Percentiles rank a stretch among this genome's conserved stretches.
These are phyloP conservation scores for Neonectria coccinea DNA, from an alignment of 2,329 filamentous ascomycete species.

Conservation along the genomic window DNA sequence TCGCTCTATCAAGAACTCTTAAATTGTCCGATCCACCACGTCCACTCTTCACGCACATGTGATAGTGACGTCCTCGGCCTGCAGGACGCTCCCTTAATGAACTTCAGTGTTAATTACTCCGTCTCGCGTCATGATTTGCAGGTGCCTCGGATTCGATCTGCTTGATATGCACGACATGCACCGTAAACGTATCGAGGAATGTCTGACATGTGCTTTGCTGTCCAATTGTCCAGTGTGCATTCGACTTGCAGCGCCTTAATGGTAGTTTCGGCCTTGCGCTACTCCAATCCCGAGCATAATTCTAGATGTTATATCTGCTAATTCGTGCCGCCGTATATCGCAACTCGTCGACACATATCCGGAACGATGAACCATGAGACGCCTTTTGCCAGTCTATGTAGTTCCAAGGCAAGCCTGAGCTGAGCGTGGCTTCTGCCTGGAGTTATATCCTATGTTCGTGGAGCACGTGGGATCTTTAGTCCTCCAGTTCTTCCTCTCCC, in stretches of 20 bases:
- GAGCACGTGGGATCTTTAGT: conserved; percentile 45
- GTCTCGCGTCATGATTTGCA: neutral
- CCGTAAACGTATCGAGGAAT: neutral
- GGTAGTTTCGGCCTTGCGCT: neutral
- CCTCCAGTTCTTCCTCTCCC: conserved; percentile 53
- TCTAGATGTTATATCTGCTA: neutral
- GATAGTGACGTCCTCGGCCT: conserved; percentile 26
- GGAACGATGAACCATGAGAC: conserved; percentile 8
- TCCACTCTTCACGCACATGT: conserved; percentile 16
- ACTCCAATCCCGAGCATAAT: neutral
- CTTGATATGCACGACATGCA: neutral
- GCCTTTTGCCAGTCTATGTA: conserved; percentile 6
- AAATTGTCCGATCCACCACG: conserved; percentile 9
- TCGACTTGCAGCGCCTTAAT: neutral
- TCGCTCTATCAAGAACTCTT: neutral
- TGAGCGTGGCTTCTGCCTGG: neutral
- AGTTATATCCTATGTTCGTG: neutral
- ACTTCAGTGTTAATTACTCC: conserved; percentile 1
- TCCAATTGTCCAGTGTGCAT: neutral
- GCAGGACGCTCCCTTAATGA: neutral
- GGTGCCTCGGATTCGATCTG: neutral
- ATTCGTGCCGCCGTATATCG: neutral
- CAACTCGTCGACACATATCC: neutral
- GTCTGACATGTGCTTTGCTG: conserved; percentile 1
- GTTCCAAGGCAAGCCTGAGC: neutral